Conservation (phyloP, 495 filamentous ascomycete species). For the Lasiosphaeriaceae sp. region DNA sequence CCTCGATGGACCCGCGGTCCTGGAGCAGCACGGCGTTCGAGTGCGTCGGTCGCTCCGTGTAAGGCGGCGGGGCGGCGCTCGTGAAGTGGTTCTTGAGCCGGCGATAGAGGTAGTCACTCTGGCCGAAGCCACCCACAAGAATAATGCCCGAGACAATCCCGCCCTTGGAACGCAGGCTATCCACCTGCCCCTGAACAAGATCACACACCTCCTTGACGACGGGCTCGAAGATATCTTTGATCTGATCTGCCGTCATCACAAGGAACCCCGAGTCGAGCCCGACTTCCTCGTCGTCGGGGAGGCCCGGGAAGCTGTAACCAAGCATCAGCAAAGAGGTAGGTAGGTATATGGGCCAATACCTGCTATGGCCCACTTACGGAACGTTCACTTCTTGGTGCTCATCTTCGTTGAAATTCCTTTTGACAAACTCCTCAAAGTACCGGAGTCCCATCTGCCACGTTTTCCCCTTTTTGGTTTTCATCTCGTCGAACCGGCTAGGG, state of each 20-base stretch:
- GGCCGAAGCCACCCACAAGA: conserved; percentile 67
- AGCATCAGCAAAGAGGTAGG: neutral
- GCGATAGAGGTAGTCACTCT: conserved; percentile 65
- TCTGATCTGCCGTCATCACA: conserved; percentile 55
- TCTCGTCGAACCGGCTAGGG: conserved; percentile 55
- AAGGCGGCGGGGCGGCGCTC: conserved; percentile 59
- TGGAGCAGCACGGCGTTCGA: conserved; percentile 36
- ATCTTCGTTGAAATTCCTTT: conserved; percentile 71
- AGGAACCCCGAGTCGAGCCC: conserved; percentile 63
- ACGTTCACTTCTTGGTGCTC: conserved; percentile 66
- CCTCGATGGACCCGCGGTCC: conserved; percentile 52
- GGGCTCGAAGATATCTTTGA: conserved; percentile 63
- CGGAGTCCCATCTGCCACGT: conserved; percentile 71
- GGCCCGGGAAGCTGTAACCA: conserved; percentile 54
- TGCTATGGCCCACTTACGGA: conserved; percentile 39
- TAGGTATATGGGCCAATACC: neutral
- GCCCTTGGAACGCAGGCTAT: conserved; percentile 54
- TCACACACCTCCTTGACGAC: conserved; percentile 60
- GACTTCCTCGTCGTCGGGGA: conserved; percentile 62
- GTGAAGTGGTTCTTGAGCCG: conserved; percentile 63
- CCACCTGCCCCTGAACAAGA: conserved; percentile 58
- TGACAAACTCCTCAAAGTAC: conserved; percentile 65
- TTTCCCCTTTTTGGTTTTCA: conserved; percentile 55
- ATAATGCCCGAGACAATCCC: conserved; percentile 64
- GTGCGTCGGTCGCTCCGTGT: conserved; percentile 61